These are phyloP conservation scores for Camillea tinctor DNA, from an alignment of 2,329 filamentous ascomycete species.

Conservation along the genomic window DNA sequence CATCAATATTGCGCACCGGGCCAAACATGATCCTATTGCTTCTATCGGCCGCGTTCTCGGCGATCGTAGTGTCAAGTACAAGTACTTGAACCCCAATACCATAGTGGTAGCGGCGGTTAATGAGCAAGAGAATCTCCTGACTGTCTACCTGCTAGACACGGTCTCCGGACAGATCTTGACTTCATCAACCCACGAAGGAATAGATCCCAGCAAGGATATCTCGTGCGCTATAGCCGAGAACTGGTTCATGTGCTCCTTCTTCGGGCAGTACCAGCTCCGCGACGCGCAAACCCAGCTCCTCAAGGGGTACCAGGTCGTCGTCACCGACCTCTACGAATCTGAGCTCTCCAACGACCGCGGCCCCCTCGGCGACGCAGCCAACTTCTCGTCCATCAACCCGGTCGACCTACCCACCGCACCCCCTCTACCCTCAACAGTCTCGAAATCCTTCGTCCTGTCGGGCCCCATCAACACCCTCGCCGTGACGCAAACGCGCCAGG, in stretches of 20 bases:
- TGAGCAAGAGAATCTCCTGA: slow-evolving; percentile 57
- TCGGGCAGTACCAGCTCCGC: slow-evolving; percentile 57
- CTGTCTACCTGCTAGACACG: slow-evolving; percentile 79
- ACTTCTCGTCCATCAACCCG: slow-evolving; percentile 76
- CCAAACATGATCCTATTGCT: slow-evolving; percentile 80
- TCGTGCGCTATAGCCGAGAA: slow-evolving; percentile 85
- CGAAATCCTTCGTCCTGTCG: slow-evolving; percentile 78
- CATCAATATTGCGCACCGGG: slow-evolving; percentile 63
- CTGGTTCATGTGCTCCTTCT: slow-evolving; percentile 89
- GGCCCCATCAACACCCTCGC: slow-evolving; percentile 76
- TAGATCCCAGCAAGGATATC: slow-evolving; percentile 73
- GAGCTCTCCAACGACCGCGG: slow-evolving; percentile 80
- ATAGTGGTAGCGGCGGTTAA: slow-evolving; percentile 71
- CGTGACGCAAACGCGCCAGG: slow-evolving; percentile 87
- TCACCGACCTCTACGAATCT: slow-evolving; percentile 90
- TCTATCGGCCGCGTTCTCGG: slow-evolving; percentile 94
- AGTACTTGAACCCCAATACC: slow-evolving; percentile 89
- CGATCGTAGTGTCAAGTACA: slow-evolving; percentile 92
- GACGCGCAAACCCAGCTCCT: slow-evolving; percentile 56
- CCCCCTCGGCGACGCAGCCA: slow-evolving; percentile 64
- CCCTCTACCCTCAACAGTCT: slow-evolving; percentile 70
- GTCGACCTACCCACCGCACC: slow-evolving; percentile 54
- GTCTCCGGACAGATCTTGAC: slow-evolving; percentile 80
- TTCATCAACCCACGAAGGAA: slow-evolving; percentile 66
- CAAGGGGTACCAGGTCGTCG: slow-evolving; percentile 81